Percentiles rank a stretch among this genome's conserved stretches.
Evolutionary conservation across 2,329 filamentous ascomycete genomes (phyloP).

Genomic region (Botrytis aclada): DNA sequence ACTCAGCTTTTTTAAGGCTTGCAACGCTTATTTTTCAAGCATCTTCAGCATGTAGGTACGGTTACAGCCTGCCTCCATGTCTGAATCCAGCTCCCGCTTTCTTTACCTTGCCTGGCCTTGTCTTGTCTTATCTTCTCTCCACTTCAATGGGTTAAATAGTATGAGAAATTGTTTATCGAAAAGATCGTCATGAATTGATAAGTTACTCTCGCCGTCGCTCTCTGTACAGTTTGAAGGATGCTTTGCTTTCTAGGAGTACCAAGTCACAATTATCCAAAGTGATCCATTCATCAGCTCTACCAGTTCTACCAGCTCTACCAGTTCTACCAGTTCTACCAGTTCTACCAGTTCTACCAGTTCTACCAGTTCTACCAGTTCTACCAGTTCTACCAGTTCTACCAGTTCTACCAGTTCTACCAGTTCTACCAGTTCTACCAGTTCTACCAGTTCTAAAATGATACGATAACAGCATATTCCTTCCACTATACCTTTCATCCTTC

Average conservation of each 20-base stretch:
- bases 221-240: neutral
- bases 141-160: neutral
- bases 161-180: neutral
- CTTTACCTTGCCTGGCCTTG: neutral
- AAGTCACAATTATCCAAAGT: neutral
- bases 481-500: neutral
- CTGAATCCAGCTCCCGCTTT: neutral
- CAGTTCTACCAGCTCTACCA: neutral
- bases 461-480: neutral
- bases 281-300: neutral
- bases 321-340: neutral
- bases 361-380: neutral
- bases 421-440: neutral
- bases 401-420: neutral
- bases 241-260: neutral
- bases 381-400: neutral
- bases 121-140: conserved; percentile 2
- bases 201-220: neutral
- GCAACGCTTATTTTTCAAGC: neutral
- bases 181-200: neutral
- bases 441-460: neutral
- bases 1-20: conserved; percentile 9
- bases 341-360: neutral
- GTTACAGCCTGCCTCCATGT: neutral
- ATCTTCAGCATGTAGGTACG: neutral